Evolutionary conservation across 441 rosid genomes (phyloP).

Genomic region (Rhodomyrtus psidioides): DNA sequence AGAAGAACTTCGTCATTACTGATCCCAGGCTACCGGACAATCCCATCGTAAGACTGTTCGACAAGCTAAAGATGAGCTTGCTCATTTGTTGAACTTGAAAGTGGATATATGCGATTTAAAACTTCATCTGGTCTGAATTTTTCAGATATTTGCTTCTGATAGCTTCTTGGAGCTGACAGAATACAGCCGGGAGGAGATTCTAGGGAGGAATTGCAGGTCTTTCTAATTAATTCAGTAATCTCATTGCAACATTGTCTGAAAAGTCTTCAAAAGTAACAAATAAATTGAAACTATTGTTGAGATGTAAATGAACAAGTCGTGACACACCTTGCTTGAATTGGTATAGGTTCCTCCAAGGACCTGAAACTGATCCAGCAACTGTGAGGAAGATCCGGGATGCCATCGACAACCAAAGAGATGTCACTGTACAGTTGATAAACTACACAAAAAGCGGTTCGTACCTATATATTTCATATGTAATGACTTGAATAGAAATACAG

Average conservation of each 20-base stretch:
- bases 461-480: not conserved
- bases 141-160: constrained; percentile 97
- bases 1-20: constrained; percentile 96
- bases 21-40: constrained; percentile 98
- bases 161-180: constrained; percentile 98
- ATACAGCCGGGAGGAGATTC: constrained; percentile 95
- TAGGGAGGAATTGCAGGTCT: constrained; percentile 97
- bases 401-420: constrained; percentile 83
- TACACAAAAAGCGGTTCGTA: constrained; percentile 83
- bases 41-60: constrained; percentile 71
- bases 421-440: constrained; percentile 93
- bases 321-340: not conserved
- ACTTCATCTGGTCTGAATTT: not conserved
- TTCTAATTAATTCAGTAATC: not conserved
- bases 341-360: constrained; percentile 90
- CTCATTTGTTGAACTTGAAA: not conserved
- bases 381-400: constrained; percentile 88
- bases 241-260: not conserved
- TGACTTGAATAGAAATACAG: not conserved
- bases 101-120: not conserved
- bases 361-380: constrained; percentile 93
- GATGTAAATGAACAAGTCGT: not conserved
- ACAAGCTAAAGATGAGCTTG: not conserved
- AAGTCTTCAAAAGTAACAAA: not conserved
- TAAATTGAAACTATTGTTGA: not conserved